Percentiles rank a stretch among this genome's conserved stretches.
Evolutionary conservation across 1,139 yeast genomes (phyloP).

Genomic region (Hyphopichia khmerensis): DNA sequence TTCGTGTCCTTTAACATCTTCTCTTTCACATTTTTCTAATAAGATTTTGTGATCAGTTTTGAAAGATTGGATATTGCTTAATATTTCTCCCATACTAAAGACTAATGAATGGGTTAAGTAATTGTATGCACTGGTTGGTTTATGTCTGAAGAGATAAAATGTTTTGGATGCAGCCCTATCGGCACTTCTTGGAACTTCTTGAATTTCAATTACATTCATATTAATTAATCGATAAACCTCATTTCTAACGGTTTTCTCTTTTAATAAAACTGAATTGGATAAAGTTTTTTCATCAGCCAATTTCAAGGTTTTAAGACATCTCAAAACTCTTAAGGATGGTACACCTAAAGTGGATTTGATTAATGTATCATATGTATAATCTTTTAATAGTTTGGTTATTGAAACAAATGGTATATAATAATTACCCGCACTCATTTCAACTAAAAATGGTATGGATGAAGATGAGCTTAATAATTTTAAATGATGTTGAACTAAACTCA

Average conservation of each 20-base stretch:
- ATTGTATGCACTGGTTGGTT: conserved; percentile 60
- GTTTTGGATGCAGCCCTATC: conserved; percentile 93
- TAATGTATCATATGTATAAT: conserved; percentile 58
- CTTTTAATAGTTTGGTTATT: conserved; percentile 47
- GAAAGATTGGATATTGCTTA: conserved; percentile 55
- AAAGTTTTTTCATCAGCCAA: conserved; percentile 85
- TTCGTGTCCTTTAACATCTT: conserved; percentile 85
- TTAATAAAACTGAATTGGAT: conserved; percentile 70
- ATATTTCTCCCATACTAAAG: conserved; percentile 57
- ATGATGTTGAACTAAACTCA: conserved; percentile 41
- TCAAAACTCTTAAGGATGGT: conserved; percentile 59
- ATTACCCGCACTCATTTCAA: conserved; percentile 41
- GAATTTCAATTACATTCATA: conserved; percentile 66
- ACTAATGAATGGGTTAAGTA: conserved; percentile 31
- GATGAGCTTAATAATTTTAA: conserved; percentile 52
- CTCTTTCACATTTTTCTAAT: conserved; percentile 79
- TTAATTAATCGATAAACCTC: conserved; percentile 56
- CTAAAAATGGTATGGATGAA: conserved; percentile 44
- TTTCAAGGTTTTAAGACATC: conserved; percentile 65
- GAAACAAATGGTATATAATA: conserved; percentile 43
- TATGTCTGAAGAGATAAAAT: conserved; percentile 76
- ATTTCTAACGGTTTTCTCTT: conserved; percentile 72
- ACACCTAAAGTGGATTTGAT: conserved; percentile 58
- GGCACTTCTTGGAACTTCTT: conserved; percentile 89
- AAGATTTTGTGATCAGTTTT: conserved; percentile 65